Conservation (phyloP, 331 rosid genomes). For the Quercus tomentella region DNA sequence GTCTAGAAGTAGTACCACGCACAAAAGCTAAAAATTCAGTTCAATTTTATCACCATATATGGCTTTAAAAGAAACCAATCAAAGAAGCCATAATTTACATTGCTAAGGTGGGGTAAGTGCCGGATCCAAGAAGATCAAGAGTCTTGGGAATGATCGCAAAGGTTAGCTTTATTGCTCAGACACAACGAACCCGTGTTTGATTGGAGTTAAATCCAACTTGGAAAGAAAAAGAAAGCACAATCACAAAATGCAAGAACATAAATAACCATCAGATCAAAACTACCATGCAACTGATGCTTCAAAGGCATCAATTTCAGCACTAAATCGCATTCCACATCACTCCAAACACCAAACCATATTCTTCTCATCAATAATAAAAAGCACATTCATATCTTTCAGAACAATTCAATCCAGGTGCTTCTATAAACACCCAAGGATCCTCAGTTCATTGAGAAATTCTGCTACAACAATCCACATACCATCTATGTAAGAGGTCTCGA, state of each 20-base stretch:
- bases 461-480: conserved; percentile 48
- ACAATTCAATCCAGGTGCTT: conserved; percentile 33
- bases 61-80: too few relatives aligned
- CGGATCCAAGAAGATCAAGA: too few relatives aligned
- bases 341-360: conserved; percentile 41
- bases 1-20: too few relatives aligned
- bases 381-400: conserved; percentile 42
- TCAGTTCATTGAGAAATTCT: conserved; percentile 37
- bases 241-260: not conserved
- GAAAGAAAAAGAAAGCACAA: not conserved
- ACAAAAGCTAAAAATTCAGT: too few relatives aligned
- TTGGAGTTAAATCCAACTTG: too few relatives aligned
- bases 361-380: conserved; percentile 42
- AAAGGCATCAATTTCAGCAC: conserved; percentile 1
- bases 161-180: too few relatives aligned
- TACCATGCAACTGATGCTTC: not conserved
- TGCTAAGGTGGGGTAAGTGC: too few relatives aligned
- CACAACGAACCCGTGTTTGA: too few relatives aligned
- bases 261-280: not conserved
- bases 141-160: too few relatives aligned
- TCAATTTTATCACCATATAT: too few relatives aligned
- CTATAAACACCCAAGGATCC: conserved; percentile 28
- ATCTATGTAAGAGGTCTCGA: conserved; percentile 32
- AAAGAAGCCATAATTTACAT: too few relatives aligned
- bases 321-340: conserved; percentile 31